Conservation (phyloP, 2,329 filamentous ascomycete genomes). For the Xylariaceae sp. region DNA sequence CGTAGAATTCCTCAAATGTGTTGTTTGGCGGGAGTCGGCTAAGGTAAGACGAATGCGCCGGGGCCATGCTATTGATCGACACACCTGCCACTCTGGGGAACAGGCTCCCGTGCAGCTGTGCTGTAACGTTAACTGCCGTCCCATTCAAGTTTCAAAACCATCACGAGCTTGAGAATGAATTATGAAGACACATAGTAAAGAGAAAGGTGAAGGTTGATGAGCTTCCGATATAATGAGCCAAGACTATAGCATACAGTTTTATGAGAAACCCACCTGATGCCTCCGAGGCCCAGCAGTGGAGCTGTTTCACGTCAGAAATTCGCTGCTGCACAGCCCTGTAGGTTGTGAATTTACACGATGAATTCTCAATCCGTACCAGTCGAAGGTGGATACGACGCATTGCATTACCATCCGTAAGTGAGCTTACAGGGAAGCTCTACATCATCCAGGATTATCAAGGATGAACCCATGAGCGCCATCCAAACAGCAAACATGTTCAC, state of each 20-base stretch:
- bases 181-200: background rate
- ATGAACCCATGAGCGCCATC: slow-evolving; percentile 6
- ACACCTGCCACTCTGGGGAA: background rate
- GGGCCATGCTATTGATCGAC: background rate
- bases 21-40: background rate
- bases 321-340: slow-evolving; percentile 13
- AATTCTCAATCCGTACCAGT: background rate
- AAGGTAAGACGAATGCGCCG: background rate
- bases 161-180: background rate
- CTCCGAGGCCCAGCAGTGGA: slow-evolving; percentile 1
- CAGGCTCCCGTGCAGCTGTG: slow-evolving; percentile 7
- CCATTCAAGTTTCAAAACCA: background rate
- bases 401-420: slow-evolving; percentile 20
- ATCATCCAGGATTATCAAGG: background rate
- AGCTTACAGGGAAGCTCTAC: slow-evolving; percentile 11
- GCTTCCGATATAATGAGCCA: background rate
- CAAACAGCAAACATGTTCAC: slow-evolving; percentile 14
- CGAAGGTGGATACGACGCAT: slow-evolving; percentile 16
- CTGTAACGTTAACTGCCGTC: slow-evolving; percentile 17
- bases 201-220: slow-evolving; percentile 15
- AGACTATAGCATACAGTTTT: no score
- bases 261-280: slow-evolving; percentile 1
- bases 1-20: background rate
- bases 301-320: slow-evolving; percentile 5
- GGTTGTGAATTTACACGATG: background rate